A percentile compares a stretch with the other conserved stretches of the same genome.
phyloP scores from a whole-genome alignment of 345 rosid genomes.

The Limnanthes douglasii region DNA sequence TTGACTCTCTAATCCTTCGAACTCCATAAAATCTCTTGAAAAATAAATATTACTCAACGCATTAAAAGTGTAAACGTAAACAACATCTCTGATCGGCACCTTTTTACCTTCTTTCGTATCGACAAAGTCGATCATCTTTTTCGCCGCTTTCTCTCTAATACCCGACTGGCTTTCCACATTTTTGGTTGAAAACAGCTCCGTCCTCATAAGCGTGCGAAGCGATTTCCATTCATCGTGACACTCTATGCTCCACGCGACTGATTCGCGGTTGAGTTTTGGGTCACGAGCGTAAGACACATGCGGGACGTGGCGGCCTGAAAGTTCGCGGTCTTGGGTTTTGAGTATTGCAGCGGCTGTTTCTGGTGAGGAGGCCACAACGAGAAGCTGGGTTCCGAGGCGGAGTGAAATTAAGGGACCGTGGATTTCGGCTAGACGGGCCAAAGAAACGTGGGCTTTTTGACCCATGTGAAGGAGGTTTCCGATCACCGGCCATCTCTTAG shows the following conservation, averaged over 20 bases:
- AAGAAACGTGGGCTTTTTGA: constrained; percentile 2
- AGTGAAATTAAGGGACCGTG: constrained; percentile 13
- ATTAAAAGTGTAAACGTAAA: not conserved
- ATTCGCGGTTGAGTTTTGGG: not conserved
- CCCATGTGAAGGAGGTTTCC: constrained; percentile 9
- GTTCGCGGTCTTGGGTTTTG: constrained; percentile 11
- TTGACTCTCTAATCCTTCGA: not conserved
- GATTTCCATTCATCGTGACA: constrained; percentile 6
- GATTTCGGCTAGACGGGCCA: constrained; percentile 1
- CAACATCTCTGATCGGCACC: constrained; percentile 4
- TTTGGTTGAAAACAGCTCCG: constrained; percentile 4
- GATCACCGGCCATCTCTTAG: constrained; percentile 13
- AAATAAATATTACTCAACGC: not conserved
- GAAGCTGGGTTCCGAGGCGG: constrained; percentile 10
- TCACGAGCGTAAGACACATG: not conserved
- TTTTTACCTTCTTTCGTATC: not conserved
- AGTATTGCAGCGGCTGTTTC: constrained; percentile 13
- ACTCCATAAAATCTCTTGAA: not conserved
- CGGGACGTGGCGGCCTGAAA: constrained; percentile 9
- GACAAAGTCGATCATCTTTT: constrained; percentile 4
- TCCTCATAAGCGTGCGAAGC: constrained; percentile 3
- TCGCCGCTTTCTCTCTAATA: constrained; percentile 3
- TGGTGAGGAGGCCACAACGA: constrained; percentile 11
- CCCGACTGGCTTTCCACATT: not conserved
- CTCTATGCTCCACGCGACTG: constrained; percentile 5